Evolutionary conservation across 2,329 filamentous ascomycete species (phyloP).

Genomic region (Dendryphion nanum): DNA sequence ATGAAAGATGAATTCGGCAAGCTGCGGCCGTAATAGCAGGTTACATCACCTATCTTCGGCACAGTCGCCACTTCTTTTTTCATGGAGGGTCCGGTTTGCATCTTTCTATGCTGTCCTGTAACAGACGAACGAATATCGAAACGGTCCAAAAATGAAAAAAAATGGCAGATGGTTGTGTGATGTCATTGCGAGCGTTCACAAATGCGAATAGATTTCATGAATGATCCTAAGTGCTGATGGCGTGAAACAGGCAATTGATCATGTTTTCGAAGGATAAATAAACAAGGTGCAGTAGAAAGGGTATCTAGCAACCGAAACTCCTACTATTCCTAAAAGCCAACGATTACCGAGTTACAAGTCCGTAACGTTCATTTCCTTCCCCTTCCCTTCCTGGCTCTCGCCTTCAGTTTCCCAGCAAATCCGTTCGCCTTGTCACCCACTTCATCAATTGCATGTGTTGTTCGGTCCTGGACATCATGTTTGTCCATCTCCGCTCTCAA

Average conservation of each 20-base stretch:
- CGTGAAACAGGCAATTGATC: too few relatives aligned
- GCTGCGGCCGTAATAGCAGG: constrained; percentile 42
- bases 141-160: constrained; percentile 40
- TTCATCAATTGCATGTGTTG: constrained; percentile 35
- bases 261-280: too few relatives aligned
- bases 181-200: constrained; percentile 27
- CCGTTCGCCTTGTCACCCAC: constrained; percentile 31
- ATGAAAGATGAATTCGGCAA: constrained; percentile 41
- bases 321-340: too few relatives aligned
- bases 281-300: too few relatives aligned
- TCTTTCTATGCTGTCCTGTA: constrained; percentile 41
- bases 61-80: constrained; percentile 36
- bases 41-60: constrained; percentile 29
- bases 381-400: constrained; percentile 26
- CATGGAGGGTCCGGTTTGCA: constrained; percentile 40
- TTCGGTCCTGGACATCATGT: constrained; percentile 49
- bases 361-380: constrained; percentile 17
- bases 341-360: too few relatives aligned
- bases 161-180: constrained; percentile 30
- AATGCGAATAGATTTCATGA: not conserved
- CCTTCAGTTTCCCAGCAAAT: constrained; percentile 26
- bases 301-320: constrained; percentile 1
- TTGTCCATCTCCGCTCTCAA: constrained; percentile 56
- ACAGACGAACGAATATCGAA: constrained; percentile 42
- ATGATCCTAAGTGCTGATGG: not conserved